A percentile compares a stretch with the other conserved stretches of the same genome.
These are phyloP conservation scores for Rhizomucor pusillus DNA, from an alignment of 371 early-diverging fungal genomes.

Conservation along the genomic window DNA sequence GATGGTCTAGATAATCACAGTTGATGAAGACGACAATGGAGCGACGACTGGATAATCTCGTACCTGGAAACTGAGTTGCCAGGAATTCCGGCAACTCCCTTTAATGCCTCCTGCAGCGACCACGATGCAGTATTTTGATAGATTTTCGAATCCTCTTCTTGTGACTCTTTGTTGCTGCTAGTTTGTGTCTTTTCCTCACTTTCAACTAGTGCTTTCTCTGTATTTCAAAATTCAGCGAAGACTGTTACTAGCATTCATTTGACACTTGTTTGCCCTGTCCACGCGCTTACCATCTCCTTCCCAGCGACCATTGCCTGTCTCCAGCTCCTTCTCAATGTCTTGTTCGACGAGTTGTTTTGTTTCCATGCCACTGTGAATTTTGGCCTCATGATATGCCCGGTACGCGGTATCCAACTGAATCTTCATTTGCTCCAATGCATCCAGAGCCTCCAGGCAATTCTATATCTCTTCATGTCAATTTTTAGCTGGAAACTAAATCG, in stretches of 20 bases:
- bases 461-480: constrained; percentile 3
- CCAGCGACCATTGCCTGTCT: background rate
- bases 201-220: constrained; percentile 5
- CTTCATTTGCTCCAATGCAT: constrained; percentile 45
- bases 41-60: background rate
- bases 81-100: constrained; percentile 43
- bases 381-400: constrained; percentile 12
- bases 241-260: no score
- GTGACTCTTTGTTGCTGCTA: background rate
- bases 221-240: no score
- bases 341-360: background rate
- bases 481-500: background rate
- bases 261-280: background rate
- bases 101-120: constrained; percentile 45
- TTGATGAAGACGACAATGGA: background rate
- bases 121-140: constrained; percentile 10
- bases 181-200: constrained; percentile 9
- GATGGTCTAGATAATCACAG: background rate
- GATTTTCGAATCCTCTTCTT: background rate
- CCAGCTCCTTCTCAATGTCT: no score
- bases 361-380: background rate
- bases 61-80: background rate
- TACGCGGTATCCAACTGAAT: constrained; percentile 30
- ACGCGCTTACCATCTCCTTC: constrained; percentile 1
- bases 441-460: constrained; percentile 50